A percentile compares a stretch with the other conserved stretches of the same genome.
Evolutionary conservation across 1,284 basidiomycete species (phyloP).

Genomic region (Cystobasidiaceae sp.): DNA sequence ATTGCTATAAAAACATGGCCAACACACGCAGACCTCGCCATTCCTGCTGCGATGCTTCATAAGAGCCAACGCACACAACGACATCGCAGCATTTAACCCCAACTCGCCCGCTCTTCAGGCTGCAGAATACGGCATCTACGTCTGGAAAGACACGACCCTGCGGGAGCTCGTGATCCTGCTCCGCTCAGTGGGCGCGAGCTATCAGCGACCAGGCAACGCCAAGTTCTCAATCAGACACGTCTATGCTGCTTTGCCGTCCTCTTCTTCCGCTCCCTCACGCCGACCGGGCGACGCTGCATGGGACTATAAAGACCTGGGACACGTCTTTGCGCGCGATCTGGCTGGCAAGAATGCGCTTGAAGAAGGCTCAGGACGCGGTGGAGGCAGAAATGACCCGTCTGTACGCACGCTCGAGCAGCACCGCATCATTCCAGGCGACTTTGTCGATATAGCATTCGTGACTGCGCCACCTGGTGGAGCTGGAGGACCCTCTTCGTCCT

Average conservation of each 20-base stretch:
- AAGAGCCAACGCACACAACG: conserved; percentile 25
- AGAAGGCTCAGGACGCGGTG: neutral
- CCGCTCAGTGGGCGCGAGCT: conserved; percentile 31
- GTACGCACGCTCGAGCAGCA: conserved; percentile 34
- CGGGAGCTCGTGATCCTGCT: conserved; percentile 37
- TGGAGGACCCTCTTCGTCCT: neutral
- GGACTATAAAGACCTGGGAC: conserved; percentile 34
- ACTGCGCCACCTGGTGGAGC: neutral
- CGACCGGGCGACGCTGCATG: neutral
- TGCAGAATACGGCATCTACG: neutral
- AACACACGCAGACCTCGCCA: conserved; percentile 33
- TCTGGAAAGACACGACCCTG: conserved; percentile 38
- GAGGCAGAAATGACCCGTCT: conserved; percentile 13
- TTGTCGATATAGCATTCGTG: conserved; percentile 37
- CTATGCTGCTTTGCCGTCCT: conserved; percentile 33
- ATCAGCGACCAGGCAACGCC: conserved; percentile 26
- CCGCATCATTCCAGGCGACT: conserved; percentile 39
- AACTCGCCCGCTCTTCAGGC: neutral
- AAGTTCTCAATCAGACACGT: conserved; percentile 38
- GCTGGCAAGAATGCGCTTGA: conserved; percentile 3
- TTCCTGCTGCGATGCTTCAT: conserved; percentile 39
- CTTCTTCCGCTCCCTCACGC: neutral
- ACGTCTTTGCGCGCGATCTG: conserved; percentile 34
- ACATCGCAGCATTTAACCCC: conserved; percentile 27
- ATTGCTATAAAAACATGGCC: neutral